Evolutionary conservation across 2,329 filamentous ascomycete species (phyloP).

Genomic region (Monilinia laxa): DNA sequence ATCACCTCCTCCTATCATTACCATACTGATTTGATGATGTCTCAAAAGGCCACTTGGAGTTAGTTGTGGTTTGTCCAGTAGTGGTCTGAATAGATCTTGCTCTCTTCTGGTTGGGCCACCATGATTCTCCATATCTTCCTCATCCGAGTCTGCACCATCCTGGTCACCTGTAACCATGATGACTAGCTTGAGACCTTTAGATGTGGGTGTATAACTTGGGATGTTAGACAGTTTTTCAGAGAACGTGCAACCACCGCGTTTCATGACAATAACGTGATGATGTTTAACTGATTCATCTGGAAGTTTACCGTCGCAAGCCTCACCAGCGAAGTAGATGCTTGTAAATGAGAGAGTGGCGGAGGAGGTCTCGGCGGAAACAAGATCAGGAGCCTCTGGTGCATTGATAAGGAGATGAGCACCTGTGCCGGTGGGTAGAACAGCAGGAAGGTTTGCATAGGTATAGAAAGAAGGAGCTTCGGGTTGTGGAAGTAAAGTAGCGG

Average conservation of each 20-base stretch:
- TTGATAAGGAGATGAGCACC: conserved; percentile 71
- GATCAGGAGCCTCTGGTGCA: conserved; percentile 45
- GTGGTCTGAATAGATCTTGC: conserved; percentile 52
- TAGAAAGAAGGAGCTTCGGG: conserved; percentile 39
- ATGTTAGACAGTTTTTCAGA: conserved; percentile 80
- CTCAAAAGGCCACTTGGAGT: conserved; percentile 41
- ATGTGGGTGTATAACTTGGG: conserved; percentile 67
- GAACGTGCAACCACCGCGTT: conserved; percentile 82
- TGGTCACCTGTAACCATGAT: conserved; percentile 66
- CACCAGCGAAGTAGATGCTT: conserved; percentile 67
- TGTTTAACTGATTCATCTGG: conserved; percentile 50
- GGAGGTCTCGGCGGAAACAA: conserved; percentile 38
- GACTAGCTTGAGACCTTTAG: conserved; percentile 71
- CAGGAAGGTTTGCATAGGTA: conserved; percentile 43
- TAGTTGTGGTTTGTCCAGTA: conserved; percentile 71
- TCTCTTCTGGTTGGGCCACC: conserved; percentile 42
- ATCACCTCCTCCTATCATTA: conserved; percentile 75
- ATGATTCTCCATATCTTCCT: conserved; percentile 38
- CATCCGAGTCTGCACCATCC: conserved; percentile 26
- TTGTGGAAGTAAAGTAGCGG: conserved; percentile 43
- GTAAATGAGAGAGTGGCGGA: conserved; percentile 61
- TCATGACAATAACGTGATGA: conserved; percentile 78
- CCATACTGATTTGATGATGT: conserved; percentile 70
- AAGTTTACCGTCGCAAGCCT: conserved; percentile 60
- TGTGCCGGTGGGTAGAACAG: conserved; percentile 50